Evolutionary conservation across 345 rosid species (phyloP).

Genomic region (Euphorbia tirucalli): DNA sequence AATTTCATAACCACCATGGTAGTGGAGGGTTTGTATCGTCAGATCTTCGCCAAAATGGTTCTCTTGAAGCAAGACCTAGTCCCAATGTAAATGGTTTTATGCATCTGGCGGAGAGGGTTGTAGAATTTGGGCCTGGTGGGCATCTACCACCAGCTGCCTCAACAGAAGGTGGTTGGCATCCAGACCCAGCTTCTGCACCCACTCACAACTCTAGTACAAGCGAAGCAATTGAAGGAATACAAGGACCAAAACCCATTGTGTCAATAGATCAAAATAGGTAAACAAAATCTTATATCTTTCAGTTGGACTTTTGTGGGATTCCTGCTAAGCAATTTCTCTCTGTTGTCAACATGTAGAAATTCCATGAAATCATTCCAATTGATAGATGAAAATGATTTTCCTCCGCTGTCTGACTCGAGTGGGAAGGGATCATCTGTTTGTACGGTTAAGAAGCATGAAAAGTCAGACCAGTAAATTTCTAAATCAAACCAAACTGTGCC

Average conservation of each 20-base stretch:
- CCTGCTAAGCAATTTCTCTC: slow-evolving; percentile 14
- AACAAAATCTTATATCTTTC: neutral
- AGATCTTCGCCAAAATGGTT: slow-evolving; percentile 39
- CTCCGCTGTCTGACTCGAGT: slow-evolving; percentile 54
- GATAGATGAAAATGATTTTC: slow-evolving; percentile 79
- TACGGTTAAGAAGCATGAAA: slow-evolving; percentile 24
- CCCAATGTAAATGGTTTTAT: slow-evolving; percentile 46
- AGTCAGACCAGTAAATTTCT: slow-evolving; percentile 22
- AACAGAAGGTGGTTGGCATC: slow-evolving; percentile 33
- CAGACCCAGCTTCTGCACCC: slow-evolving; percentile 22
- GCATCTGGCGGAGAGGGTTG: slow-evolving; percentile 35
- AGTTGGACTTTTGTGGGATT: neutral
- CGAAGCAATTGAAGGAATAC: slow-evolving; percentile 26
- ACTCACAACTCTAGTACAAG: slow-evolving; percentile 23
- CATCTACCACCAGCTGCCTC: slow-evolving; percentile 27
- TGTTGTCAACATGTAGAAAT: slow-evolving; percentile 43
- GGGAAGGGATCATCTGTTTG: slow-evolving; percentile 27
- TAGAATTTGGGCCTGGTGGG: slow-evolving; percentile 44
- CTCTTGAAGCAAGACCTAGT: slow-evolving; percentile 35
- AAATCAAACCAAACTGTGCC: slow-evolving; percentile 26
- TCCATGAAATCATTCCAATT: slow-evolving; percentile 53
- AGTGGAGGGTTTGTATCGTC: slow-evolving; percentile 40
- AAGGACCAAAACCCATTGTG: slow-evolving; percentile 33
- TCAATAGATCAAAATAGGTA: slow-evolving; percentile 57
- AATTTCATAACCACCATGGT: slow-evolving; percentile 27